phyloP scores from a whole-genome alignment of 768 basidiomycete species.

The Suillus plorans region DNA sequence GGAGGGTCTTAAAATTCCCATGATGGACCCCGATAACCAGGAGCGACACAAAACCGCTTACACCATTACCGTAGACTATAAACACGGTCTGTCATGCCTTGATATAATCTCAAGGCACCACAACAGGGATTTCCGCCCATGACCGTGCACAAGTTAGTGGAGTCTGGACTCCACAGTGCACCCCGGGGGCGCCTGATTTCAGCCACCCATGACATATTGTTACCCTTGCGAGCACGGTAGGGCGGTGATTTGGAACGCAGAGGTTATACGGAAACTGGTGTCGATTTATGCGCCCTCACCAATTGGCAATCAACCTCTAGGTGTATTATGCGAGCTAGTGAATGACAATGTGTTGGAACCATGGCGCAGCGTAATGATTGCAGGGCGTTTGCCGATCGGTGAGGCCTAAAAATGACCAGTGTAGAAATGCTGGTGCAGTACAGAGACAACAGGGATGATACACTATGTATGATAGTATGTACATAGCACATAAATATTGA shows the following conservation, averaged over 20 bases:
- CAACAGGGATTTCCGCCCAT: slow-evolving; percentile 96
- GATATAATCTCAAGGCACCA: slow-evolving; percentile 56
- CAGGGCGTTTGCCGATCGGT: slow-evolving; percentile 83
- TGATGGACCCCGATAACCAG: slow-evolving; percentile 86
- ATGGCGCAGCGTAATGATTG: slow-evolving; percentile 96
- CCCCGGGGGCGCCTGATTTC: slow-evolving; percentile 64
- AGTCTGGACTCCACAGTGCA: slow-evolving; percentile 28
- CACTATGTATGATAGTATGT: not conserved
- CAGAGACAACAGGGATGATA: slow-evolving; percentile 8
- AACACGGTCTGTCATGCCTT: slow-evolving; percentile 55
- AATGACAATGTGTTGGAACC: slow-evolving; percentile 85
- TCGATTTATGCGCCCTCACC: slow-evolving; percentile 84
- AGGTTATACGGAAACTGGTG: slow-evolving; percentile 88
- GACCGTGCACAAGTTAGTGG: slow-evolving; percentile 89
- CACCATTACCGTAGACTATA: slow-evolving; percentile 93
- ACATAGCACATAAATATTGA: not conserved
- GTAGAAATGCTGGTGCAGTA: slow-evolving; percentile 76
- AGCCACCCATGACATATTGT: slow-evolving; percentile 94
- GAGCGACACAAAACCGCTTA: slow-evolving; percentile 94
- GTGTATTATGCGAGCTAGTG: slow-evolving; percentile 91
- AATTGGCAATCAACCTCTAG: slow-evolving; percentile 42
- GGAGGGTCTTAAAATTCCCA: slow-evolving; percentile 77
- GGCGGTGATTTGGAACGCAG: slow-evolving; percentile 85
- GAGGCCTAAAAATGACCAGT: slow-evolving; percentile 92
- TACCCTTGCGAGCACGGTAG: slow-evolving; percentile 82